A percentile compares a stretch with the other conserved stretches of the same genome.
Evolutionary conservation across 2,329 filamentous ascomycete species (phyloP).

Genomic region (Triangularia setosa): DNA sequence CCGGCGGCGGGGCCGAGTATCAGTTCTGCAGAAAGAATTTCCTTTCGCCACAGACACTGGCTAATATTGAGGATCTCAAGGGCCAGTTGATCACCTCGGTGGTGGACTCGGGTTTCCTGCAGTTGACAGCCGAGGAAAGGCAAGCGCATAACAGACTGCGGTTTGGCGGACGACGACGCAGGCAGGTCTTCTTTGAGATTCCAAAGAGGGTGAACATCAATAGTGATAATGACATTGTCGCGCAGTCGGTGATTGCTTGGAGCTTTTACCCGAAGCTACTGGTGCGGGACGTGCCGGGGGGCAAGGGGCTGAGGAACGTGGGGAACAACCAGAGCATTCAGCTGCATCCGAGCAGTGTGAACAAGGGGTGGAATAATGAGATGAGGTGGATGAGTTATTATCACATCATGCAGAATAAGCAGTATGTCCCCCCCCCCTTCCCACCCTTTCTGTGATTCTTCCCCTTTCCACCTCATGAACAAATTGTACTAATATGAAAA

Average conservation of each 20-base stretch:
- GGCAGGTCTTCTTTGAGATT: constrained; percentile 71
- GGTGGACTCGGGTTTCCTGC: constrained; percentile 79
- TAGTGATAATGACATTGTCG: constrained; percentile 74
- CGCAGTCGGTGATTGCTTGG: constrained; percentile 82
- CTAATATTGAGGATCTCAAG: constrained; percentile 94
- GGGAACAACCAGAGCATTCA: constrained; percentile 89
- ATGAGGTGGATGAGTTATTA: constrained; percentile 90
- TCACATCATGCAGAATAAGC: constrained; percentile 90
- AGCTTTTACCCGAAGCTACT: constrained; percentile 95
- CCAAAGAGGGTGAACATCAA: constrained; percentile 71
- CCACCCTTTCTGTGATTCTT: too few species aligned
- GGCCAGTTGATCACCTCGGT: constrained; percentile 82
- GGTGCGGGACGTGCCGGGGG: constrained; percentile 73
- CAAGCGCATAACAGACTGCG: constrained; percentile 64
- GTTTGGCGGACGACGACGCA: constrained; percentile 54
- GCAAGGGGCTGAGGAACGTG: constrained; percentile 83
- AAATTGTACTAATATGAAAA: too few species aligned
- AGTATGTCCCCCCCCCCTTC: too few species aligned
- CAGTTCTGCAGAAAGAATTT: constrained; percentile 95
- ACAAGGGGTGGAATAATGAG: constrained; percentile 61
- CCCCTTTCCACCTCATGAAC: too few species aligned
- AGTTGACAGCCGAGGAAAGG: constrained; percentile 69
- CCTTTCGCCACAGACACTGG: constrained; percentile 79
- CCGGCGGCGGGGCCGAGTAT: constrained; percentile 64
- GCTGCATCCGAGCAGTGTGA: constrained; percentile 84